Evolutionary conservation across 352 stramenopile species (phyloP).

Genomic region (Pythium rhizo-oryzae): DNA sequence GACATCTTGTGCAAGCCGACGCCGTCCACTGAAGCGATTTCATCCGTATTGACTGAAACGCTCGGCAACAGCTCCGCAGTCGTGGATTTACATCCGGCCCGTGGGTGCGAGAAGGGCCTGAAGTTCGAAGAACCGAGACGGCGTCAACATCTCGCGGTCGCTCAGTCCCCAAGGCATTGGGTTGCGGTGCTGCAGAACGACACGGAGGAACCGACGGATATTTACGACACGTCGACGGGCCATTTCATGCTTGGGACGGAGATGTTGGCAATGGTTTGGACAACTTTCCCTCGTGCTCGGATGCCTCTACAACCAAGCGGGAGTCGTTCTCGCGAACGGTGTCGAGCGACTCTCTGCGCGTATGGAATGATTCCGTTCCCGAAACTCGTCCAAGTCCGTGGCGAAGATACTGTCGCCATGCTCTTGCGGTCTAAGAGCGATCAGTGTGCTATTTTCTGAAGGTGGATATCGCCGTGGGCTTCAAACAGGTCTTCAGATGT

Average conservation of each 20-base stretch:
- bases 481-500: slow-evolving; percentile 66
- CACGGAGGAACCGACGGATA: slow-evolving; percentile 60
- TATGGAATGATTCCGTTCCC: slow-evolving; percentile 84
- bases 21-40: slow-evolving; percentile 80
- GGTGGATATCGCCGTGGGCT: slow-evolving; percentile 68
- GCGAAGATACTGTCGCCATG: slow-evolving; percentile 66
- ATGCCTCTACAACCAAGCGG: slow-evolving; percentile 19
- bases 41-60: slow-evolving; percentile 84
- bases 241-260: slow-evolving; percentile 71
- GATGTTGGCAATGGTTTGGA: background rate
- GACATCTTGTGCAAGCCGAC: slow-evolving; percentile 85
- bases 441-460: slow-evolving; percentile 63
- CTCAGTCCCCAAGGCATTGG: slow-evolving; percentile 82
- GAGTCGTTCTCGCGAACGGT: slow-evolving; percentile 54
- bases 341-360: slow-evolving; percentile 80
- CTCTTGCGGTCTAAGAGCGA: slow-evolving; percentile 40
- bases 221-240: slow-evolving; percentile 69
- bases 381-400: slow-evolving; percentile 71
- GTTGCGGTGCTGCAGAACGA: slow-evolving; percentile 84
- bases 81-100: slow-evolving; percentile 78
- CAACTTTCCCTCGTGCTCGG: background rate
- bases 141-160: slow-evolving; percentile 73
- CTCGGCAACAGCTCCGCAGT: slow-evolving; percentile 54
- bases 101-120: slow-evolving; percentile 68
- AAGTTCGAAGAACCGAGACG: slow-evolving; percentile 90